These are phyloP conservation scores for Melaleuca alternifolia DNA, from an alignment of 345 rosid genomes.

Conservation along the genomic window DNA sequence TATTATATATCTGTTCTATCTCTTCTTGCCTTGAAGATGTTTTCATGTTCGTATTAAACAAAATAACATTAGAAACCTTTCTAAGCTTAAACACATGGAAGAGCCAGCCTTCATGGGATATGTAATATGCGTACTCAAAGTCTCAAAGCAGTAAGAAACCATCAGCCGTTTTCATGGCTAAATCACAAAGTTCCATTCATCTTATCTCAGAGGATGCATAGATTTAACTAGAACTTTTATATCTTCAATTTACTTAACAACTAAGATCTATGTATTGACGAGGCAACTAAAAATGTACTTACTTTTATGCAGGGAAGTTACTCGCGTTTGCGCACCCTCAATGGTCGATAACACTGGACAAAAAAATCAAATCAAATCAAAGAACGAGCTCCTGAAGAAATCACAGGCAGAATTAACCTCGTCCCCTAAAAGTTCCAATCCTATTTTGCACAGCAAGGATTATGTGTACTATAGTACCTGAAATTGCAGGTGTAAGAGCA, in stretches of 20 bases:
- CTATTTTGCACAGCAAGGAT: background rate
- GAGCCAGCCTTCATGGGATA: background rate
- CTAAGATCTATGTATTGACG: background rate
- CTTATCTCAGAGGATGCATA: background rate
- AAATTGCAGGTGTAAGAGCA: slow-evolving; percentile 78
- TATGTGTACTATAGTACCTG: slow-evolving; percentile 25
- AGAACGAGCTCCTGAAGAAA: background rate
- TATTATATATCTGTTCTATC: background rate
- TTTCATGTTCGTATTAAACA: background rate
- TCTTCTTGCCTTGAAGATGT: background rate
- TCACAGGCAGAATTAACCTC: background rate
- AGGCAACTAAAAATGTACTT: slow-evolving; percentile 6
- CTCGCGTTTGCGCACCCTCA: slow-evolving; percentile 52
- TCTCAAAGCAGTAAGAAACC: background rate
- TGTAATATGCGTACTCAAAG: background rate
- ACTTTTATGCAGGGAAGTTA: slow-evolving; percentile 42
- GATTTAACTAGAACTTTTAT: background rate
- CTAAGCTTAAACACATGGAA: background rate
- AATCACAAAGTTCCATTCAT: background rate
- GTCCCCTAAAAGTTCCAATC: background rate
- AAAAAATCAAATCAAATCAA: slow-evolving; percentile 10
- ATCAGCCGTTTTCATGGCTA: background rate
- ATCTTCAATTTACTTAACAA: background rate
- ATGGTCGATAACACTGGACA: slow-evolving; percentile 75
- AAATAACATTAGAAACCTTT: background rate